A percentile compares a stretch with the other conserved stretches of the same genome.
Conservation (phyloP, 2,329 filamentous ascomycete genomes). For the Pestalotiopsis sp. region DNA sequence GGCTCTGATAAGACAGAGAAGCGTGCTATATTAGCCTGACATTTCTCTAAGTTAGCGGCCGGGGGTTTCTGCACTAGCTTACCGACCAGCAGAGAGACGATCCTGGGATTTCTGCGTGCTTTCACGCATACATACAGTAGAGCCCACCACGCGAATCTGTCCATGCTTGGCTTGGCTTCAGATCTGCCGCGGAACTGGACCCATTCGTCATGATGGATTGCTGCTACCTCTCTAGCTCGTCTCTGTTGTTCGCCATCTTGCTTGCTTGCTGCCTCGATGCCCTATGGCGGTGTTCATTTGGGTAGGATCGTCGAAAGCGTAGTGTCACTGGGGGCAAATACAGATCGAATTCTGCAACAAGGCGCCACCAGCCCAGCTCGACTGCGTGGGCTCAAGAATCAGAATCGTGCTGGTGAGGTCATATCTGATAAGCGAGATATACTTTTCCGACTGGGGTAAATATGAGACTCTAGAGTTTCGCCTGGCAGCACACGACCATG, state of each 20-base stretch:
- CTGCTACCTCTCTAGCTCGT: neutral
- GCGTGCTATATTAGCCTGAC: neutral
- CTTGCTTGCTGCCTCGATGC: neutral
- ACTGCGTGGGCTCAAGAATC: neutral
- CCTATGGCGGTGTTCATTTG: too few species aligned
- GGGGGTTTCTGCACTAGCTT: neutral
- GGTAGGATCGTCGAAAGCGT: too few species aligned
- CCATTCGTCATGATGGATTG: neutral
- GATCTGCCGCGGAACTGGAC: neutral
- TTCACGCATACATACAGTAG: neutral
- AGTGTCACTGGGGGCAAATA: too few species aligned
- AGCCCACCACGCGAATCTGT: neutral
- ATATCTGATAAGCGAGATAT: neutral
- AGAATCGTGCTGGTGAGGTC: neutral
- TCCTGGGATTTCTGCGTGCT: neutral
- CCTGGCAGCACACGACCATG: neutral
- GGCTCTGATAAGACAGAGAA: slow-evolving; percentile 5
- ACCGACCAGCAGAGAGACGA: neutral
- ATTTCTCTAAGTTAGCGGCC: slow-evolving; percentile 2
- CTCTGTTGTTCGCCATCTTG: neutral
- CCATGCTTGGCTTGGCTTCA: neutral
- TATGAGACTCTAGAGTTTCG: neutral
- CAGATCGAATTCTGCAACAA: too few species aligned
- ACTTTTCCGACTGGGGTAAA: neutral
- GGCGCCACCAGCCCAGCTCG: neutral